phyloP scores from a whole-genome alignment of 768 basidiomycete genomes.

The Jaapia argillacea region DNA sequence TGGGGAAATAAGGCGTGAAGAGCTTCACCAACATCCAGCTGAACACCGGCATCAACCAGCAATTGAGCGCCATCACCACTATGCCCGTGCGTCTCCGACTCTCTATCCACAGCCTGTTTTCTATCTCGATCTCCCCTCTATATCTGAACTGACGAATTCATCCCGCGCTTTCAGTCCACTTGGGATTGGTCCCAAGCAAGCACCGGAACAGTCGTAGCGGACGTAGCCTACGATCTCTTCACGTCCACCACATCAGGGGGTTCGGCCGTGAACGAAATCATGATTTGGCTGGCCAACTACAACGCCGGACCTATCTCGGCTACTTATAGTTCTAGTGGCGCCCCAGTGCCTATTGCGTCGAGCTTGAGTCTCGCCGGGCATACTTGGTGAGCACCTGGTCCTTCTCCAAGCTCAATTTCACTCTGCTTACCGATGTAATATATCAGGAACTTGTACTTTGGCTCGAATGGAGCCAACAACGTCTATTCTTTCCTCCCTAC shows the following conservation, averaged over 20 bases:
- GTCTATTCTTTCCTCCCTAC: slow-evolving; percentile 26
- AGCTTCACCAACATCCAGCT: slow-evolving; percentile 51
- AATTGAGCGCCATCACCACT: slow-evolving; percentile 39
- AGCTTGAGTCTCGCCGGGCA: slow-evolving; percentile 37
- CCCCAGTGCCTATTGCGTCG: slow-evolving; percentile 34
- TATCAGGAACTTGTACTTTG: slow-evolving; percentile 42
- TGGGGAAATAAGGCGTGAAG: no score
- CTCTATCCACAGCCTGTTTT: no score
- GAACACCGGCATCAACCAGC: slow-evolving; percentile 38
- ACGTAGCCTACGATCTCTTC: slow-evolving; percentile 59
- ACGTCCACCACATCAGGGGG: slow-evolving; percentile 42
- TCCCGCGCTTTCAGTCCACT: slow-evolving; percentile 23
- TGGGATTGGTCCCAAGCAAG: slow-evolving; percentile 58
- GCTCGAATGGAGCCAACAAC: slow-evolving; percentile 40
- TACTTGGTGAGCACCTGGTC: slow-evolving; percentile 36
- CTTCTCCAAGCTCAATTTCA: no score
- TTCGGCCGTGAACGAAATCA: slow-evolving; percentile 35
- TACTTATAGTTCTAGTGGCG: slow-evolving; percentile 33
- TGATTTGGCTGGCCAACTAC: slow-evolving; percentile 58
- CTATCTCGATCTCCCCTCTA: no score
- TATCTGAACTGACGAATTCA: no score
- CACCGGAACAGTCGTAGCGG: slow-evolving; percentile 39
- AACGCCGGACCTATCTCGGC: slow-evolving; percentile 50
- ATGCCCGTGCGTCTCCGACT: slow-evolving; percentile 38
- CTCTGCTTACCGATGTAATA: no score